Evolutionary conservation across 1,284 basidiomycete genomes (phyloP), one percentile per base, ranked within the genome.

Genomic region (Fistulinella cinereoalba): DNA sequence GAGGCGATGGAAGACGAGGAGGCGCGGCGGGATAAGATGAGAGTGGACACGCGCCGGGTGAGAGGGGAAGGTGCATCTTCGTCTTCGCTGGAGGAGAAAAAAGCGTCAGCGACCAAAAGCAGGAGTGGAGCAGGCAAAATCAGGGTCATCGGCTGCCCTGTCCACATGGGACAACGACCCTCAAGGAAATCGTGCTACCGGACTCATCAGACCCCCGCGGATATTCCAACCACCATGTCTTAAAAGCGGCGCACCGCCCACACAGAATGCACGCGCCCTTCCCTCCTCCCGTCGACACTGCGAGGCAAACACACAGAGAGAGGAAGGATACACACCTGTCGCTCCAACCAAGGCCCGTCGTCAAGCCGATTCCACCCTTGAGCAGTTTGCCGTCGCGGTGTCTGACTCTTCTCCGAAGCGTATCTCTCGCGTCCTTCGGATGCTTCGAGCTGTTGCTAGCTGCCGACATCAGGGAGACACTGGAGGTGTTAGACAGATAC

Each of bases 281-380:
- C 29, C 25, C 31, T 33, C n/a, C 8, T 11, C 36, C 16, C 43
- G 40, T 37, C 19, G 19, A 6, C 7, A 12, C 19, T 8, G 19
- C 21, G 13, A 23, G 24, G 34, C 37, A 10, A 46, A n/a, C n/a
- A n/a, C n/a, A n/a, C n/a, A n/a, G n/a, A n/a, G n/a, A 37, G 28
- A 41, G 21, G 39, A 36, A 38, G 44, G 27, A 40, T 37, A 67
- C 75, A 12, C 36, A 85, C 84, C 83, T 86, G 59, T 90, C 88
- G 59, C 85, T 88, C 88, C 87, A 91, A 0, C 87, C 87, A 15
- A 91, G 69, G 0, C 87, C 87, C 3, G 87, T 91, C 3, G 88
- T 91, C 43, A 91, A 63, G 0, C 88, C 87, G 52, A 90, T 78
- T 1, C 87, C 87, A 3, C 84, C 85, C 34, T 73, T 67, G 39